These are phyloP conservation scores for Deuterostichococcus epilithicus DNA, from an alignment of 139 green algal species.

Conservation along the genomic window DNA sequence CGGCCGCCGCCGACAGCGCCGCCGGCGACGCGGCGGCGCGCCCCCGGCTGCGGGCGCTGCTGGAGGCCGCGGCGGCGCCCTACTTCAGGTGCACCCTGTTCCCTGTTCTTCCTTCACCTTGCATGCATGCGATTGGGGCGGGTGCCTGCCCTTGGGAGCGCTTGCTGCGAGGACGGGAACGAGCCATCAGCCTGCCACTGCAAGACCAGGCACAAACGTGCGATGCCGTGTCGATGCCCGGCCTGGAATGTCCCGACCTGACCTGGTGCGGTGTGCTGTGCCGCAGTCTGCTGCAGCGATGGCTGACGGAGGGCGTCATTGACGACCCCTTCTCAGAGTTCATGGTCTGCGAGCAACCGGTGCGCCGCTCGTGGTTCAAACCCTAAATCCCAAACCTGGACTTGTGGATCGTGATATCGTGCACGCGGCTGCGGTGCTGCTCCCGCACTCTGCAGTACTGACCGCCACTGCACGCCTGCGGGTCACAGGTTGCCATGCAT, in stretches of 20 bases:
- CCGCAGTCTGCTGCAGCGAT: slow-evolving; percentile 61
- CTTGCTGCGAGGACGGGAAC: no score
- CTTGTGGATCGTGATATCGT: background rate
- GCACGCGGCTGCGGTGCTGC: background rate
- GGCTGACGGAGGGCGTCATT: slow-evolving; percentile 74
- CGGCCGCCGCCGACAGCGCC: slow-evolving; percentile 2
- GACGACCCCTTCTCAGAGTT: slow-evolving; percentile 89
- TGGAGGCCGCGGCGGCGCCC: slow-evolving; percentile 60
- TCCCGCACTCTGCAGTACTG: background rate
- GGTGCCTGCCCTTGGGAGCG: no score
- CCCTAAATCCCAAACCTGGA: no score
- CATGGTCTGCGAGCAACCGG: slow-evolving; percentile 68
- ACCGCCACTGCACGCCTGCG: background rate
- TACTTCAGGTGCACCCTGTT: slow-evolving; percentile 74
- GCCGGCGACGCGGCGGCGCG: slow-evolving; percentile 24
- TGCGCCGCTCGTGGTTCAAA: background rate
- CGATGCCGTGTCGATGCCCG: no score
- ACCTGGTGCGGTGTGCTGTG: no score
- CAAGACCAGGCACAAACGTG: no score
- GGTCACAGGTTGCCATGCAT: background rate
- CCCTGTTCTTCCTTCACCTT: no score
- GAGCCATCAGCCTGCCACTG: no score
- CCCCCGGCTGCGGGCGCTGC: slow-evolving; percentile 60
- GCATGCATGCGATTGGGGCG: no score
- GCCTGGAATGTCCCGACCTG: no score